phyloP scores from a whole-genome alignment of 805 yeast genomes.

The Ogataea trehaloabstinens region DNA sequence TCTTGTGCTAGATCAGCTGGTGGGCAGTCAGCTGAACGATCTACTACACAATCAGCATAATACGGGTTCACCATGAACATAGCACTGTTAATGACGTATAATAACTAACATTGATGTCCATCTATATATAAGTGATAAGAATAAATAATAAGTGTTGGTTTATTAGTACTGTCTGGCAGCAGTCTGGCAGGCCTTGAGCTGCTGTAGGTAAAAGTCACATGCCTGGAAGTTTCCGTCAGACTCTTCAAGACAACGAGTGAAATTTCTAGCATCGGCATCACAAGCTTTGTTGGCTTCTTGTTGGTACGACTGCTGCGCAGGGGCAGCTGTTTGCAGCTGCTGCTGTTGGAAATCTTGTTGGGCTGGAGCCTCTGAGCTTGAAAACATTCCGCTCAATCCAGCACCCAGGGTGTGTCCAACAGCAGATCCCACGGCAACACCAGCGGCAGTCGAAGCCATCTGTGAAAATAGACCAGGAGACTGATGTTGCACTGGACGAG shows the following conservation, averaged over 20 bases:
- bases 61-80: no score
- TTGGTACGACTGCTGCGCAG: constrained; percentile 30
- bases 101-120: neutral
- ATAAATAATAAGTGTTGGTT: neutral
- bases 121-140: neutral
- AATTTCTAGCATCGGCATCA: constrained; percentile 90
- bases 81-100: no score
- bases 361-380: constrained; percentile 56
- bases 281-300: constrained; percentile 53
- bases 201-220: constrained; percentile 96
- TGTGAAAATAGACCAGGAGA: constrained; percentile 91
- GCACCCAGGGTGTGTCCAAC: constrained; percentile 97
- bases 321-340: constrained; percentile 22
- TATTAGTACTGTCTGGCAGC: constrained; percentile 77
- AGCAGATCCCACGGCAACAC: constrained; percentile 98
- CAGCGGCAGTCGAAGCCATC: constrained; percentile 99
- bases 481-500: constrained; percentile 51
- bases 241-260: constrained; percentile 93
- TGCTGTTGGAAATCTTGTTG: constrained; percentile 40
- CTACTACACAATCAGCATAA: neutral
- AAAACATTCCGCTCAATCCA: constrained; percentile 85
- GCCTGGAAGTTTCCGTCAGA: constrained; percentile 94
- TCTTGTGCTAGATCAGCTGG: constrained; percentile 37
- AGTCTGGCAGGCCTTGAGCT: constrained; percentile 95
- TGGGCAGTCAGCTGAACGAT: constrained; percentile 15